These are phyloP conservation scores for Teratosphaeria pseudoeucalypti DNA, from an alignment of 2,329 filamentous ascomycete species.

Conservation along the genomic window DNA sequence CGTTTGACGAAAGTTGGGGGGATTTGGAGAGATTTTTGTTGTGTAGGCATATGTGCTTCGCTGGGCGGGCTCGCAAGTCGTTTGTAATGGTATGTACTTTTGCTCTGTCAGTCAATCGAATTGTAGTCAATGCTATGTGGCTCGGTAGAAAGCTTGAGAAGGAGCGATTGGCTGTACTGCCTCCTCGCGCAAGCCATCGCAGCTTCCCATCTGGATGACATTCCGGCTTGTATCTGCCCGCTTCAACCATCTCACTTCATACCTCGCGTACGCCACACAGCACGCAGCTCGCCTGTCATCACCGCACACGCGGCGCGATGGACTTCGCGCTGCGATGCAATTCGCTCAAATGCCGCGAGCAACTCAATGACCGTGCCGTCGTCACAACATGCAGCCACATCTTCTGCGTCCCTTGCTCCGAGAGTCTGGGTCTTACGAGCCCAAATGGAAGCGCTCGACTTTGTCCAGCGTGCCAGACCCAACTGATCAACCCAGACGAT, in stretches of 20 bases:
- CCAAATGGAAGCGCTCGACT: constrained; percentile 42
- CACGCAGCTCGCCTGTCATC: background rate
- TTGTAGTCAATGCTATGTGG: no score
- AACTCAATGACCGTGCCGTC: constrained; percentile 60
- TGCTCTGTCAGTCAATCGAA: background rate
- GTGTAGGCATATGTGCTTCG: background rate
- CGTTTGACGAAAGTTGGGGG: background rate
- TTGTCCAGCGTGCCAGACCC: constrained; percentile 68
- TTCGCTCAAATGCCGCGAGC: constrained; percentile 60
- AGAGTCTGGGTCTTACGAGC: constrained; percentile 49
- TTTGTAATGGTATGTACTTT: background rate
- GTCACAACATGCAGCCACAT: constrained; percentile 91
- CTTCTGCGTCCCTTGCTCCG: constrained; percentile 69
- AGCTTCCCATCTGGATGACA: background rate
- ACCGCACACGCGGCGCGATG: constrained; percentile 39
- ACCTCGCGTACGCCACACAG: background rate
- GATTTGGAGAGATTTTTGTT: background rate
- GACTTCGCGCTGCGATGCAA: constrained; percentile 72
- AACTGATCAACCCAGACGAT: constrained; percentile 62
- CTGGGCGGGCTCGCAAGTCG: background rate
- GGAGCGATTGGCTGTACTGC: background rate
- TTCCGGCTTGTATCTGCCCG: background rate
- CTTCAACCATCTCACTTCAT: background rate
- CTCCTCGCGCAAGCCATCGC: background rate
- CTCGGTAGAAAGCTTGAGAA: background rate